phyloP scores from a whole-genome alignment of 345 rosid genomes.

The Hypericum androsaemum region DNA sequence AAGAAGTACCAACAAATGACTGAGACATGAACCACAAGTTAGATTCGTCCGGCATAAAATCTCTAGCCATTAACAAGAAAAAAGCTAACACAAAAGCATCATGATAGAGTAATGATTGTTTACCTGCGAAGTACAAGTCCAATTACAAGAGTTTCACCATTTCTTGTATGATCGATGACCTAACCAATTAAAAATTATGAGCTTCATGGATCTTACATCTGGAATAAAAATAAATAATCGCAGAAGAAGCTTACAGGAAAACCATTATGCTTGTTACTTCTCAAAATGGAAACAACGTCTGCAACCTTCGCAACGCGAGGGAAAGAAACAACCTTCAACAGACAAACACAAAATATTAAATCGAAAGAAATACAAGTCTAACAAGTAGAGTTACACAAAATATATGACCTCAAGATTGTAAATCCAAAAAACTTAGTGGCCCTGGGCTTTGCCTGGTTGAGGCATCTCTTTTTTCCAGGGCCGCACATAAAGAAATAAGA shows the following conservation, averaged over 20 bases:
- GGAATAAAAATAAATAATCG: conserved; percentile 6
- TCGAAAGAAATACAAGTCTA: background rate
- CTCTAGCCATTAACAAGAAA: background rate
- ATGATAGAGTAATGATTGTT: background rate
- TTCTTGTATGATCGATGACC: conserved; percentile 88
- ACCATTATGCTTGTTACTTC: conserved; percentile 81
- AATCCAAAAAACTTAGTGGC: too few species aligned
- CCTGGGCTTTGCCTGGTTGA: too few species aligned
- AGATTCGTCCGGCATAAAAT: background rate
- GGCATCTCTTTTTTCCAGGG: too few species aligned
- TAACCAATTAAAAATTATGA: conserved; percentile 12
- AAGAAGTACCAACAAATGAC: conserved; percentile 95
- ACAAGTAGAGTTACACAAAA: too few species aligned
- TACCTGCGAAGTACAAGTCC: conserved; percentile 96
- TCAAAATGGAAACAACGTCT: conserved; percentile 72
- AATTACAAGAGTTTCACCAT: conserved; percentile 83
- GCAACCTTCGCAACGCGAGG: conserved; percentile 85
- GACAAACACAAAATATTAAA: conserved; percentile 4
- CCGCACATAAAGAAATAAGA: too few species aligned
- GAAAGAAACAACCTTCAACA: conserved; percentile 65
- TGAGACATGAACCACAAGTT: conserved; percentile 26
- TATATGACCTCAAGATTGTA: too few species aligned
- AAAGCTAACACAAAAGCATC: background rate
- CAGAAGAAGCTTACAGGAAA: conserved; percentile 57
- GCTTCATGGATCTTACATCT: conserved; percentile 10